Percentiles rank a stretch among this genome's conserved stretches.
phyloP scores from a whole-genome alignment of 176 grass and related monocot species.

The Elaeis guineensis region DNA sequence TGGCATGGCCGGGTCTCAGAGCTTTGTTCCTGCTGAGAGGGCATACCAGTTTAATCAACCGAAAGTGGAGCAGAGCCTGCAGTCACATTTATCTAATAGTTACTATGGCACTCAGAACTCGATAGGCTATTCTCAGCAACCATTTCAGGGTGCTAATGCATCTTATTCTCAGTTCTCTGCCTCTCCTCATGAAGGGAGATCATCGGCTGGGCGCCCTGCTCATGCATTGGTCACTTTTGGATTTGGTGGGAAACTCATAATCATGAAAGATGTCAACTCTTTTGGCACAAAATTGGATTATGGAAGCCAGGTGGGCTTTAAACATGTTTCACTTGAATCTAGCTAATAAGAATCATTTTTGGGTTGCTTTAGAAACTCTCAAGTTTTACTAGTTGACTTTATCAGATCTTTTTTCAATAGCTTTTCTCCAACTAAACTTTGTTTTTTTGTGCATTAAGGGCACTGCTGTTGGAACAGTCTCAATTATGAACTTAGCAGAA shows the following conservation, averaged over 20 bases:
- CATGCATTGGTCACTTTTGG: constrained; percentile 26
- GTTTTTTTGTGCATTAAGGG: constrained; percentile 34
- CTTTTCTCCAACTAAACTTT: background rate
- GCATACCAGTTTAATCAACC: background rate
- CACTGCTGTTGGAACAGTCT: constrained; percentile 36
- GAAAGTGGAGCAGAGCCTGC: background rate
- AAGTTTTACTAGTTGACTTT: too few species aligned
- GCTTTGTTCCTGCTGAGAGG: constrained; percentile 1
- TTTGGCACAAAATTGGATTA: constrained; percentile 2
- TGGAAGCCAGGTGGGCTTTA: constrained; percentile 11
- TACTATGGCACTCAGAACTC: constrained; percentile 6
- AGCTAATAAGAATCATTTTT: too few species aligned
- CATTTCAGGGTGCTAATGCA: constrained; percentile 4
- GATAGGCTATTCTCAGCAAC: background rate
- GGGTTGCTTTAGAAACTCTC: too few species aligned
- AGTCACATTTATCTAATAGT: background rate
- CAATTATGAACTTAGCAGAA: constrained; percentile 73
- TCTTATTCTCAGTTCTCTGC: constrained; percentile 7
- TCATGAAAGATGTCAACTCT: constrained; percentile 14
- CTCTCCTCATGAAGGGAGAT: background rate
- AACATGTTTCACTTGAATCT: background rate
- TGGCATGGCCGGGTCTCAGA: background rate
- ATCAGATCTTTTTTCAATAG: too few species aligned
- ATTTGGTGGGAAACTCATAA: constrained; percentile 16
- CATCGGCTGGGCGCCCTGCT: constrained; percentile 14